Conservation (phyloP, 306 rosid species). For the Inga leiocalycina region DNA sequence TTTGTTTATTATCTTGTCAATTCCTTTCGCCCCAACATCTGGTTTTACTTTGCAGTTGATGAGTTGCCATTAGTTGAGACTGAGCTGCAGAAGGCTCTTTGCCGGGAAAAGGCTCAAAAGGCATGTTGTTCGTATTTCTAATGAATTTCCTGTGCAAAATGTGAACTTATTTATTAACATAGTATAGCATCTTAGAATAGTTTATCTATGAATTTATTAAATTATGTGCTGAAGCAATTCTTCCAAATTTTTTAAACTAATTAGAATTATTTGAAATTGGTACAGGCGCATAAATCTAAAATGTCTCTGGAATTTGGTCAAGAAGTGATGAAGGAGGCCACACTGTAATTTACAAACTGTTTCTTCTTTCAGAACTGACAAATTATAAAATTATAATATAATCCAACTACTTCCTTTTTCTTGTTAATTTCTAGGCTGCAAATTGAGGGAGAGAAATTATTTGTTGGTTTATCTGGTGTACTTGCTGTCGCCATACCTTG, state of each 20-base stretch:
- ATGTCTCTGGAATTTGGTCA: slow-evolving; percentile 67
- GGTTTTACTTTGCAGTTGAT: slow-evolving; percentile 68
- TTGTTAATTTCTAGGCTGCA: slow-evolving; percentile 58
- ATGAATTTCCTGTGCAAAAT: slow-evolving; percentile 1
- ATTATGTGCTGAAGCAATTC: slow-evolving; percentile 24
- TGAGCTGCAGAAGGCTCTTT: slow-evolving; percentile 86
- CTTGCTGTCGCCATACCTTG: slow-evolving; percentile 64
- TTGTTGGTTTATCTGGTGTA: slow-evolving; percentile 51
- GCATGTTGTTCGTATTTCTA: slow-evolving; percentile 38
- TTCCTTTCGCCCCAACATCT: slow-evolving; percentile 30
- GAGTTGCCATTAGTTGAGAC: slow-evolving; percentile 69
- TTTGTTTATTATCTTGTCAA: slow-evolving; percentile 33
- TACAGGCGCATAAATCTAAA: slow-evolving; percentile 63
- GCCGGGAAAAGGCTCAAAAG: slow-evolving; percentile 72
- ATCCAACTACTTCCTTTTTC: slow-evolving; percentile 18
- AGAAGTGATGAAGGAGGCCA: slow-evolving; percentile 70
- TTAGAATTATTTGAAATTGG: slow-evolving; percentile 38
- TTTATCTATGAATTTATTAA: slow-evolving; percentile 22
- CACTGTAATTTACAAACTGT: slow-evolving; percentile 42
- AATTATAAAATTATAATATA: slow-evolving; percentile 7
- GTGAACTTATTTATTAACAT: slow-evolving; percentile 11
- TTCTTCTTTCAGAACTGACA: slow-evolving; percentile 27
- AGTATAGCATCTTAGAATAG: slow-evolving; percentile 7
- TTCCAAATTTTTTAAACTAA: slow-evolving; percentile 26
- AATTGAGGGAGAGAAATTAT: slow-evolving; percentile 67